A percentile compares a stretch with the other conserved stretches of the same genome.
phyloP scores from a whole-genome alignment of 148 eudicot species.

The Suaeda aralocaspica region DNA sequence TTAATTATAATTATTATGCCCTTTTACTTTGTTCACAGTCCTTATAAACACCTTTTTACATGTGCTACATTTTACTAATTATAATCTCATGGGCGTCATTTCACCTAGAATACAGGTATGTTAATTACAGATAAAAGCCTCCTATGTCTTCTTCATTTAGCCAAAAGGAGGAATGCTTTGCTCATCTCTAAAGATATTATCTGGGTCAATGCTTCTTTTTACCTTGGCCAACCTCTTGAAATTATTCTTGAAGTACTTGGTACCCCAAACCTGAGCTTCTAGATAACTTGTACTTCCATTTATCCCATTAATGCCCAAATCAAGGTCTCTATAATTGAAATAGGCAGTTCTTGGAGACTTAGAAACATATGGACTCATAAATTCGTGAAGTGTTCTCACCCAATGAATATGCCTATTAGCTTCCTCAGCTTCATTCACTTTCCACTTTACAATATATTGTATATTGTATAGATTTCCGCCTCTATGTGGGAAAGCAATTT shows the following conservation, averaged over 20 bases:
- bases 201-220: constrained; percentile 24
- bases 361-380: constrained; percentile 29
- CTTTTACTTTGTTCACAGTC: no score
- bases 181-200: constrained; percentile 25
- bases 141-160: constrained; percentile 1
- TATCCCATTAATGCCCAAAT: constrained; percentile 28
- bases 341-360: constrained; percentile 32
- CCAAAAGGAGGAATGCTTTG: constrained; percentile 28
- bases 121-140: no score
- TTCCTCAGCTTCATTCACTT: constrained; percentile 13
- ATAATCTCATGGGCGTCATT: no score
- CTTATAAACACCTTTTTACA: no score
- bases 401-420: constrained; percentile 18
- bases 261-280: constrained; percentile 24
- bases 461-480: constrained; percentile 26
- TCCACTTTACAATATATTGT: constrained; percentile 27
- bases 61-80: no score
- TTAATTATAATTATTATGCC: no score
- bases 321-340: constrained; percentile 34
- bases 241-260: constrained; percentile 23
- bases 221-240: constrained; percentile 30
- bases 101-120: no score
- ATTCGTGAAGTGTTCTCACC: constrained; percentile 21
- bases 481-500: constrained; percentile 28
- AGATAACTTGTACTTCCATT: constrained; percentile 19